Percentiles rank a stretch among this genome's conserved stretches.
Evolutionary conservation across 306 rosid genomes (phyloP).

Genomic region (Quillaja saponaria): DNA sequence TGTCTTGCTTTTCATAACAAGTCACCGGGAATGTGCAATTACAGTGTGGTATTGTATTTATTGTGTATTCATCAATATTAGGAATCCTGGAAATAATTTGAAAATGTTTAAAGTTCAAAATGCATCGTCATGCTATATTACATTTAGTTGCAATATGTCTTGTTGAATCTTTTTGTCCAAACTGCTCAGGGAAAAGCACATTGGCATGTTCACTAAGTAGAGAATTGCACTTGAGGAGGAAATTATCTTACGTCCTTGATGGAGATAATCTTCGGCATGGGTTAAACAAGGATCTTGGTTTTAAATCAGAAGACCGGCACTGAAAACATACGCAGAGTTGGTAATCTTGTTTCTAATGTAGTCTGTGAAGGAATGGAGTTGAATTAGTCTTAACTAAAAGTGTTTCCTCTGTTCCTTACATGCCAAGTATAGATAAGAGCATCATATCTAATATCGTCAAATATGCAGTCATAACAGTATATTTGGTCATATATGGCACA

Average conservation of each 20-base stretch:
- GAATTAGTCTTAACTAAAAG: slow-evolving; percentile 2
- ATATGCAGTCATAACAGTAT: slow-evolving; percentile 12
- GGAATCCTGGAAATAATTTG: no score
- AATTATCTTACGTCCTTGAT: slow-evolving; percentile 76
- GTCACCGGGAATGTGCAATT: no score
- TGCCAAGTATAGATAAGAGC: slow-evolving; percentile 14
- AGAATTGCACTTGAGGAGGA: slow-evolving; percentile 62
- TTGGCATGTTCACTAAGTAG: slow-evolving; percentile 71
- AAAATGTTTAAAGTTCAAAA: no score
- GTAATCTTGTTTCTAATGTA: slow-evolving; percentile 40
- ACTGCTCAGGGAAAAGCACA: slow-evolving; percentile 74
- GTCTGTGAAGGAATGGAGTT: slow-evolving; percentile 10
- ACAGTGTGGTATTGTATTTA: no score
- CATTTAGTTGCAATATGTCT: slow-evolving; percentile 1
- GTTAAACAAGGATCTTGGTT: slow-evolving; percentile 73
- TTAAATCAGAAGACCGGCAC: slow-evolving; percentile 75
- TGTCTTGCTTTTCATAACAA: no score
- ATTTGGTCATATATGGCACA: not conserved
- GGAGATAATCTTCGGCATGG: slow-evolving; percentile 94
- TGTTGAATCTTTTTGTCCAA: not conserved
- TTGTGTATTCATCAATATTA: no score
- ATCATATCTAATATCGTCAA: not conserved
- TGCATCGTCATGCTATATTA: not conserved
- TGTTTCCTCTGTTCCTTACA: slow-evolving; percentile 9
- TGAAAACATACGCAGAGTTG: slow-evolving; percentile 87